Conservation (phyloP, 176 grass and related monocot species). For the Carex pumila region DNA sequence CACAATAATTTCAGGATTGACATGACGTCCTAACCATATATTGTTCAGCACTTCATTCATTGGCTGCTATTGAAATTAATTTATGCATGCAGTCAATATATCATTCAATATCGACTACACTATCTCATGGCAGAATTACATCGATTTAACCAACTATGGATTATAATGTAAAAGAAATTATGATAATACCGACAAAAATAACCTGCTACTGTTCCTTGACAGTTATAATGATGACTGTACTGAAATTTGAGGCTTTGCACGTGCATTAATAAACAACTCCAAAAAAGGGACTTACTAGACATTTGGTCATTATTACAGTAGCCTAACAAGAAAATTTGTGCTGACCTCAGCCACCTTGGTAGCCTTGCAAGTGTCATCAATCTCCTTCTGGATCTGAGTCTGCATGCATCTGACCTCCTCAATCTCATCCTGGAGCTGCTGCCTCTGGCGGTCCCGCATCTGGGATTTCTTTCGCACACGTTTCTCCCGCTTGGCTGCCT, state of each 20-base stretch:
- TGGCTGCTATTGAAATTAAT: not conserved
- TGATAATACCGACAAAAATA: not conserved
- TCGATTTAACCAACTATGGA: not conserved
- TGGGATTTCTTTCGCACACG: conserved; percentile 62
- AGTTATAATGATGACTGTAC: not conserved
- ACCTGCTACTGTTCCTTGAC: not conserved
- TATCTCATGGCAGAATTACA: not conserved
- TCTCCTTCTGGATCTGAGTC: conserved; percentile 35
- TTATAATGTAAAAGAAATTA: not conserved
- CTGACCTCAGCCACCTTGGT: conserved; percentile 62
- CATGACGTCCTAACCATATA: not conserved
- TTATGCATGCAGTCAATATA: not conserved
- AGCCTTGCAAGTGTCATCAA: conserved; percentile 42
- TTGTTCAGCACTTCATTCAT: not conserved
- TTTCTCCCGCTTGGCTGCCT: conserved; percentile 66
- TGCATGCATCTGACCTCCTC: not conserved
- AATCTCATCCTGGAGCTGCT: conserved; percentile 34
- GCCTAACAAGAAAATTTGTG: not conserved
- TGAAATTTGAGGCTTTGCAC: not conserved
- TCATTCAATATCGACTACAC: not conserved
- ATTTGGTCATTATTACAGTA: not conserved
- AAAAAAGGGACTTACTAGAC: not conserved
- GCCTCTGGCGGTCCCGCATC: conserved; percentile 62
- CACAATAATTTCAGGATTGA: not conserved
- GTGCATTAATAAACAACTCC: not conserved